Evolutionary conservation across 1,139 yeast genomes (phyloP).

Genomic region (Saccharomyces hybrid): DNA sequence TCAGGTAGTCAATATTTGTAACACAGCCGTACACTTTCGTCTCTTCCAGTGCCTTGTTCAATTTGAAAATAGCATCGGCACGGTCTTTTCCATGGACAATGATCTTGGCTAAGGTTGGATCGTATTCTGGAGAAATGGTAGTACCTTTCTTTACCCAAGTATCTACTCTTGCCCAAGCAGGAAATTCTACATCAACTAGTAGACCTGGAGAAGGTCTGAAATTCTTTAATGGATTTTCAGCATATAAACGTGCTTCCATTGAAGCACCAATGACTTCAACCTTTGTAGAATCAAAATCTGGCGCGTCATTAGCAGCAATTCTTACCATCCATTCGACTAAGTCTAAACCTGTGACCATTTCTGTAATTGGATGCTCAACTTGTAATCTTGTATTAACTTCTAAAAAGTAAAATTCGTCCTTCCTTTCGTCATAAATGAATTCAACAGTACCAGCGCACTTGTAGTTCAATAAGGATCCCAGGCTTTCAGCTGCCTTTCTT

Average conservation of each 20-base stretch:
- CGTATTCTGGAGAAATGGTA: conserved; percentile 85
- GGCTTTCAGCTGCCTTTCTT: conserved; percentile 77
- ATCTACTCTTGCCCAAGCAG: conserved; percentile 85
- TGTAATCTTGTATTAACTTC: conserved; percentile 96
- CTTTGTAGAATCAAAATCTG: conserved; percentile 52
- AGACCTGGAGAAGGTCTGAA: conserved; percentile 96
- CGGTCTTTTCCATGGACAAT: conserved; percentile 90
- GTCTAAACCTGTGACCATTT: conserved; percentile 87
- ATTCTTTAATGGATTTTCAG: conserved; percentile 92
- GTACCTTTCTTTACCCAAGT: conserved; percentile 92
- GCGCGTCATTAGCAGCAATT: conserved; percentile 84
- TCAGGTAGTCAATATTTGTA: conserved; percentile 81
- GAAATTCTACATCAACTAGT: conserved; percentile 75
- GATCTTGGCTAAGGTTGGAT: conserved; percentile 92
- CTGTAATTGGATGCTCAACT: conserved; percentile 97
- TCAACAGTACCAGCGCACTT: conserved; percentile 98
- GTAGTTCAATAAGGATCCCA: conserved; percentile 74
- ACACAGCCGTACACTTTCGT: conserved; percentile 83
- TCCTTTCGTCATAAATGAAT: conserved; percentile 75
- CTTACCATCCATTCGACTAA: conserved; percentile 93
- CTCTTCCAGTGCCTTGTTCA: conserved; percentile 75
- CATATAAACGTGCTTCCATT: conserved; percentile 93
- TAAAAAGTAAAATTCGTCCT: conserved; percentile 86
- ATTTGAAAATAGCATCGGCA: conserved; percentile 67
- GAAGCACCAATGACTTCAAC: conserved; percentile 73